phyloP scores from a whole-genome alignment of 108 stramenopile genomes.

The Skeletonema potamos region DNA sequence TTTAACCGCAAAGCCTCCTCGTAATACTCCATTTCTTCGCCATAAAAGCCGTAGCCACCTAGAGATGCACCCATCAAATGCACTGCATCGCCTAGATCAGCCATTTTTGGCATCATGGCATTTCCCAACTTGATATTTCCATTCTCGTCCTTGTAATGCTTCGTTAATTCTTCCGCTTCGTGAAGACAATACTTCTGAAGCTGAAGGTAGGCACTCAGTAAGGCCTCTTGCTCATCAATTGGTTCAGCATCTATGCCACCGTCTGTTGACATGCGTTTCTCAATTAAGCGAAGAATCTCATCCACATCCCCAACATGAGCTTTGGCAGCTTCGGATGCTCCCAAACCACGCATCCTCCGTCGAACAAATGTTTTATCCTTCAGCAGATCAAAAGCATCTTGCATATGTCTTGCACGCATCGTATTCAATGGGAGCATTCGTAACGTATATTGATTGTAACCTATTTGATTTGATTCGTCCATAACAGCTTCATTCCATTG shows the following conservation, averaged over 20 bases:
- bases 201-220: conserved; percentile 34
- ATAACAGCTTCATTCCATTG: conserved; percentile 42
- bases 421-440: conserved; percentile 46
- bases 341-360: conserved; percentile 28
- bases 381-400: conserved; percentile 42
- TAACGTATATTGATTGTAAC: conserved; percentile 33
- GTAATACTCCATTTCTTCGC: conserved; percentile 49
- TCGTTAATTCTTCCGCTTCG: conserved; percentile 25
- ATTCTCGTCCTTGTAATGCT: conserved; percentile 15
- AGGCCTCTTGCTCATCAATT: conserved; percentile 41
- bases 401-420: conserved; percentile 37
- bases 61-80: conserved; percentile 53
- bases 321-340: conserved; percentile 33
- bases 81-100: conserved; percentile 44
- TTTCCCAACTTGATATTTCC: conserved; percentile 18
- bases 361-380: conserved; percentile 51
- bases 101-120: conserved; percentile 26
- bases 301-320: conserved; percentile 46
- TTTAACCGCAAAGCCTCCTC: conserved; percentile 43
- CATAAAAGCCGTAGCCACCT: conserved; percentile 48
- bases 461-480: conserved; percentile 13
- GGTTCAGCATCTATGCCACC: conserved; percentile 14
- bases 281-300: conserved; percentile 45
- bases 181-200: conserved; percentile 39
- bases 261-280: conserved; percentile 5